A percentile compares a stretch with the other conserved stretches of the same genome.
Evolutionary conservation across 495 filamentous ascomycete species (phyloP).

Genomic region (Patellaria atrata): DNA sequence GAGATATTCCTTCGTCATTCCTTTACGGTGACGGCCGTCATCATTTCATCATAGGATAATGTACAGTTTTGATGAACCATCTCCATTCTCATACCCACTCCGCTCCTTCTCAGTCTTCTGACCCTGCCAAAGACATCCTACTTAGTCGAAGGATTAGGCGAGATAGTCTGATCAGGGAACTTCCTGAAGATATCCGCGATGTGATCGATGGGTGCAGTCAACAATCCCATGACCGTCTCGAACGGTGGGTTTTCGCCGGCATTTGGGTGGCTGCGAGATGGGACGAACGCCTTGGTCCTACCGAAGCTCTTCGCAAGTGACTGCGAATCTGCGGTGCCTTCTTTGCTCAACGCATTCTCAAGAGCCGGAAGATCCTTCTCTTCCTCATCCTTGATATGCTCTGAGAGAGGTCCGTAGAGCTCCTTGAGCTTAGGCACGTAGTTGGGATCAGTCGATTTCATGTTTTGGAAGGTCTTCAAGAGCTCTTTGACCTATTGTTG

Average conservation of each 20-base stretch:
- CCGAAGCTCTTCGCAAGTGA: conserved; percentile 38
- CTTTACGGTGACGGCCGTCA: no score
- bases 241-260: conserved; percentile 18
- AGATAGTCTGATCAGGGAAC: conserved; percentile 9
- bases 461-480: conserved; percentile 45
- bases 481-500: conserved; percentile 52
- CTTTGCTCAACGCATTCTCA: conserved; percentile 30
- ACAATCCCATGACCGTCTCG: conserved; percentile 14
- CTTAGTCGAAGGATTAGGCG: conserved; percentile 10
- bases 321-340: conserved; percentile 19
- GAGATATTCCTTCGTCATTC: no score
- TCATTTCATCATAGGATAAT: no score
- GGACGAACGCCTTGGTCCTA: conserved; percentile 47
- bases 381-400: conserved; percentile 52
- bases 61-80: no score
- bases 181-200: conserved; percentile 14
- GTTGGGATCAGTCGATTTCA: conserved; percentile 31
- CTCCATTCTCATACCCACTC: no score
- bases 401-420: conserved; percentile 36
- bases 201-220: conserved; percentile 16
- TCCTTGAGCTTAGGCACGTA: conserved; percentile 39
- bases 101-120: background rate
- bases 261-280: conserved; percentile 40
- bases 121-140: background rate
- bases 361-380: conserved; percentile 39